Evolutionary conservation across 2,329 filamentous ascomycete genomes (phyloP).

Genomic region (Colletotrichum zoysiae): DNA sequence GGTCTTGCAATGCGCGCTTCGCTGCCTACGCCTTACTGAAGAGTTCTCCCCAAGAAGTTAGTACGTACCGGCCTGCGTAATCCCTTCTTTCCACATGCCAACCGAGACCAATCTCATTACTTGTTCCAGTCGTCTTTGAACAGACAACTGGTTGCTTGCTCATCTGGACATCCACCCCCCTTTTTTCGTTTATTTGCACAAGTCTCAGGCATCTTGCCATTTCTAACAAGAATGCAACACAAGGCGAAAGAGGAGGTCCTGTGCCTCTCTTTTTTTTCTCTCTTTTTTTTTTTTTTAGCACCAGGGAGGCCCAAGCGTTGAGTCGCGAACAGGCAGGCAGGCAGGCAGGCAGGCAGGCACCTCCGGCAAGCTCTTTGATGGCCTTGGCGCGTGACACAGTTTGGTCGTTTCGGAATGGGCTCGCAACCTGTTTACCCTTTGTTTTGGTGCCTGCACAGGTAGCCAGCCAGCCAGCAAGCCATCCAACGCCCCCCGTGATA

Average conservation of each 20-base stretch:
- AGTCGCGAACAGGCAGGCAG: constrained; percentile 3
- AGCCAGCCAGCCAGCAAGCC: neutral
- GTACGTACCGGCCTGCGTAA: constrained; percentile 14
- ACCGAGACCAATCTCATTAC: neutral
- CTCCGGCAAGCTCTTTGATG: constrained; percentile 6
- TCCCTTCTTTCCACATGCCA: constrained; percentile 5
- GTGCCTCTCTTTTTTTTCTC: neutral
- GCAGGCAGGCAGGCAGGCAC: constrained; percentile 4
- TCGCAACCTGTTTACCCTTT: neutral
- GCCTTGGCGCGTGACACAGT: constrained; percentile 40
- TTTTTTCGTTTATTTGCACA: neutral
- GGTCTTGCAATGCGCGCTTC: neutral
- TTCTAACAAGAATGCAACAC: neutral
- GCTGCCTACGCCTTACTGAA: constrained; percentile 4
- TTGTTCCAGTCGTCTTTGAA: neutral
- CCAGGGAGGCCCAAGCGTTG: constrained; percentile 22
- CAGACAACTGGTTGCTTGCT: neutral
- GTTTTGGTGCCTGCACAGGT: neutral
- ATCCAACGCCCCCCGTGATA: constrained; percentile 7
- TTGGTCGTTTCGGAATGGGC: constrained; percentile 33
- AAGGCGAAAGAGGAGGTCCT: neutral
- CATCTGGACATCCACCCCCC: neutral
- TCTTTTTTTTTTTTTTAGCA: neutral
- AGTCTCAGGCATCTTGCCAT: neutral
- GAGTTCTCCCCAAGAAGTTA: neutral